Conservation (phyloP, 2,329 filamentous ascomycete species). For the Xylariomycetidae sp. region DNA sequence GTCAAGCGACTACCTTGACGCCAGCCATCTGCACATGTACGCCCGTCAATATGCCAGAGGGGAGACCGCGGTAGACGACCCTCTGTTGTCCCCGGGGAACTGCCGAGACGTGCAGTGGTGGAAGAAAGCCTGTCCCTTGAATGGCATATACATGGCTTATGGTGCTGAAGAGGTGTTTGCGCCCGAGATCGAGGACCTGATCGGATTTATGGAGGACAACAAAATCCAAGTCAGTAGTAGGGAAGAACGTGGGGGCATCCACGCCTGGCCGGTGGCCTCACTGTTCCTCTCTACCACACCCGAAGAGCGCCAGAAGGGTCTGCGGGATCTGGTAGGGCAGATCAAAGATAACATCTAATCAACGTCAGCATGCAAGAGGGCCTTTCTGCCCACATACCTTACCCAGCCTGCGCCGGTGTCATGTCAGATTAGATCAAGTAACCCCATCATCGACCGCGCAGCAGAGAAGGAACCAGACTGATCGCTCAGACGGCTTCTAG, state of each 20-base stretch:
- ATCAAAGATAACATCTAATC: conserved; percentile 31
- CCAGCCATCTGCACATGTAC: conserved; percentile 59
- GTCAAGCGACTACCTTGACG: conserved; percentile 68
- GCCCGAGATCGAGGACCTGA: conserved; percentile 58
- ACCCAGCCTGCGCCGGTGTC: conserved; percentile 14
- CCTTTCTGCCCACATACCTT: too few relatives aligned
- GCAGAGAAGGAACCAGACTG: conserved; percentile 42
- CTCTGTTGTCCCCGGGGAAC: conserved; percentile 62
- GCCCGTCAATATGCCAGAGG: conserved; percentile 61
- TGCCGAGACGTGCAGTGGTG: conserved; percentile 62
- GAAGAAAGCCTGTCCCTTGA: conserved; percentile 57
- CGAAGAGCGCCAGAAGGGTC: conserved; percentile 46
- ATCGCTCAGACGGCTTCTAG: conserved; percentile 43
- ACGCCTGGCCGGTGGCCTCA: conserved; percentile 75
- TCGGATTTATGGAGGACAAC: conserved; percentile 47
- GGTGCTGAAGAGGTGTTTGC: conserved; percentile 74
- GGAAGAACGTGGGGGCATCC: conserved; percentile 62
- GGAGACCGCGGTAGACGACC: conserved; percentile 41
- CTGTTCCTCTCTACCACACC: conserved; percentile 46
- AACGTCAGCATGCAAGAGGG: too few relatives aligned
- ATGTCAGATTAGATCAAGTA: conserved; percentile 64
- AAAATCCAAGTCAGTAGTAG: conserved; percentile 49
- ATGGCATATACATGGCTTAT: conserved; percentile 65
- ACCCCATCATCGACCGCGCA: conserved; percentile 38
- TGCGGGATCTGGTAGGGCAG: conserved; percentile 35